Evolutionary conservation across 495 filamentous ascomycete genomes (phyloP).

Genomic region (Annulohypoxylon nitens): DNA sequence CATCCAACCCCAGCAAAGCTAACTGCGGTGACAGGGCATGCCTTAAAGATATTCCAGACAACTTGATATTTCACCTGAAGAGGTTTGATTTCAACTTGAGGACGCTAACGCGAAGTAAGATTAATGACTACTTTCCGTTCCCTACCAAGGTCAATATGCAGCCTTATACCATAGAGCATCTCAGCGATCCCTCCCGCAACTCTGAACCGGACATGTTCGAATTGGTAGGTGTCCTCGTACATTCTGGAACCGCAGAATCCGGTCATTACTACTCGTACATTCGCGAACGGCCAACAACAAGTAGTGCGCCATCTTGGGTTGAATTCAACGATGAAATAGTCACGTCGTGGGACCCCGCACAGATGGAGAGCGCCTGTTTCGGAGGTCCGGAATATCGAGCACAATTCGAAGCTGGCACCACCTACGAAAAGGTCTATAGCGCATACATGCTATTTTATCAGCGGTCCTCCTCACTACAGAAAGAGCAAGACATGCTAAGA

Average conservation of each 20-base stretch:
- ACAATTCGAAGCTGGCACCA: conserved; percentile 60
- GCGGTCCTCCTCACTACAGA: conserved; percentile 74
- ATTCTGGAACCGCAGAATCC: conserved; percentile 91
- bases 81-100: conserved; percentile 95
- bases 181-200: conserved; percentile 72
- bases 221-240: conserved; percentile 91
- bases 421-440: conserved; percentile 78
- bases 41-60: conserved; percentile 92
- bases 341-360: conserved; percentile 75
- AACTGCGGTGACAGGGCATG: conserved; percentile 71
- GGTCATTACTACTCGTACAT: conserved; percentile 98
- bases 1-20: conserved; percentile 12
- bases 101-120: conserved; percentile 86
- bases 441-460: conserved; percentile 99
- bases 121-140: conserved; percentile 95
- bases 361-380: conserved; percentile 82
- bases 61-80: conserved; percentile 96
- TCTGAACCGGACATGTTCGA: conserved; percentile 81
- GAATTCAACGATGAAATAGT: conserved; percentile 95
- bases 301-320: conserved; percentile 73
- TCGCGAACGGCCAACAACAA: conserved; percentile 76
- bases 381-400: conserved; percentile 74
- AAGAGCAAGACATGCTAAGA: conserved; percentile 57
- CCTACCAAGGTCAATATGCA: conserved; percentile 88
- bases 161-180: conserved; percentile 86